Evolutionary conservation across 2,329 filamentous ascomycete species (phyloP), one percentile per base, ranked within the genome.

Genomic region (Xylariaceae sp.): DNA sequence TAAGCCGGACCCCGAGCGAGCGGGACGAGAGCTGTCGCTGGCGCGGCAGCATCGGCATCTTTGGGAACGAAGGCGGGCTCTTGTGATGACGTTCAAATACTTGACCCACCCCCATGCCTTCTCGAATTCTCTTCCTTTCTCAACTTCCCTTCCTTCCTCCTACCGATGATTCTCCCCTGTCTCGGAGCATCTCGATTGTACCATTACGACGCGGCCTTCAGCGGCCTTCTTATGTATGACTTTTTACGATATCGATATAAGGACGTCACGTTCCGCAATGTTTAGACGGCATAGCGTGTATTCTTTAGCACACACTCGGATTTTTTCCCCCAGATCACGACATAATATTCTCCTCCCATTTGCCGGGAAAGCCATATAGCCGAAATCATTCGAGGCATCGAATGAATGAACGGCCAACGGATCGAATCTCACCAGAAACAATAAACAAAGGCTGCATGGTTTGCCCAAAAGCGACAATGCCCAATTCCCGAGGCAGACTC

Each of bases 41-140:
- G 75, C 69, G 74, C 23, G 69, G 71, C 16, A 76, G 71, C 46
- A 68, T 78, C 19, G 71, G 73, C 19, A 69, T 78, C 9, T 66
- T 76, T 34, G 66, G 67, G 13, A 54, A 54, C 38, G 76, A 81
- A 30, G 71, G 74, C 23, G 71, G 70, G 14, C 76, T 80, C 50
- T 52, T 78, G 27, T 79, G 55, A 71, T 45, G 36, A 8, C 14
- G 8, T 18, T 12, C 7, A 24, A 24, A 24, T 7, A 6, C 21
- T 7, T 11, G 21, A 24, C 11, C 9, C 8, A 11, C 27, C 12
- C n/a, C 31, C 11, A 27, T 24, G 26, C 28, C 16, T 5, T 14
- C 11, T 9, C 26, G 16, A 15, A 4, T 33, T 21, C 14, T 28
- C 40, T 34, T 23, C 35, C n/a, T n/a, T n/a, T n/a, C n/a, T n/a